Conservation (phyloP, 768 basidiomycete species). For the Tricholoma saponaceum region DNA sequence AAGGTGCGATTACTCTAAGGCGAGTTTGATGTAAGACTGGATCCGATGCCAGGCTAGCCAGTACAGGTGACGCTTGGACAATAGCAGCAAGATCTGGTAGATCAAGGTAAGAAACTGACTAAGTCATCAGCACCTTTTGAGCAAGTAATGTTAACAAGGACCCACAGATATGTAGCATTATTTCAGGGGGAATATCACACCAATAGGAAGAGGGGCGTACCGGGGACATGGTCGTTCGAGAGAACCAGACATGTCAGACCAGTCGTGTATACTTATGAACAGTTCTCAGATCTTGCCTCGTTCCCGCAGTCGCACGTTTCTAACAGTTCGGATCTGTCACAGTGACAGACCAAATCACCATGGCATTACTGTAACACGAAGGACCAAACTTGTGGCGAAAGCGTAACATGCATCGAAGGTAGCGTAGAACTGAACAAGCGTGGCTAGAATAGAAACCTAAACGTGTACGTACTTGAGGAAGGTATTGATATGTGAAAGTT, state of each 20-base stretch:
- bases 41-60: constrained; percentile 53
- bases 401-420: too few relatives aligned
- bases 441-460: neutral
- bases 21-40: constrained; percentile 62
- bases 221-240: constrained; percentile 16
- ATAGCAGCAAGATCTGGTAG: constrained; percentile 63
- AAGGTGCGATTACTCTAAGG: constrained; percentile 56
- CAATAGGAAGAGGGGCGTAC: constrained; percentile 15
- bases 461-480: neutral
- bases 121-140: neutral
- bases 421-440: neutral
- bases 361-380: too few relatives aligned
- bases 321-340: neutral
- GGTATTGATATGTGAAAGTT: neutral
- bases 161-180: constrained; percentile 56
- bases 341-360: neutral
- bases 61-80: constrained; percentile 40
- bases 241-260: neutral
- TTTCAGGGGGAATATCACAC: constrained; percentile 49
- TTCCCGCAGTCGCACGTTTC: neutral
- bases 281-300: neutral
- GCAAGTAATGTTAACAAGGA: neutral
- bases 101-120: constrained; percentile 65
- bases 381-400: neutral
- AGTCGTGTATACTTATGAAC: neutral